Conservation (phyloP, 352 stramenopile species). For the Globisporangium cederbergense region DNA sequence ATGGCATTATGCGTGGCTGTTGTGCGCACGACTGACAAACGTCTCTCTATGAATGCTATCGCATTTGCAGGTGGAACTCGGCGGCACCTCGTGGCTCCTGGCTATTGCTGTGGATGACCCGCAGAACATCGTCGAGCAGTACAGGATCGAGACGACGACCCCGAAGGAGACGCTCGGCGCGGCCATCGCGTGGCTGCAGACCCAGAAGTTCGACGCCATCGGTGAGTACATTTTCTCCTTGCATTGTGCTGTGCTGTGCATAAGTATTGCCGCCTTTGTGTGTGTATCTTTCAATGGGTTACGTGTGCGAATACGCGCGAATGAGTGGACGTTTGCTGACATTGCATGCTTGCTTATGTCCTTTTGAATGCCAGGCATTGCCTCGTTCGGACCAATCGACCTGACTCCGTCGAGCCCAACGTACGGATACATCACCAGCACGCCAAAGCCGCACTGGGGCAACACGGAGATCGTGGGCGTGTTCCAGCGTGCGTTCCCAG, state of each 20-base stretch:
- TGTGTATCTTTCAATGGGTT: neutral
- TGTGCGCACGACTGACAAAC: neutral
- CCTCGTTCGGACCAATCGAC: slow-evolving; percentile 93
- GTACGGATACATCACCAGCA: slow-evolving; percentile 95
- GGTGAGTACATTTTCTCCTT: slow-evolving; percentile 20
- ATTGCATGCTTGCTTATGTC: neutral
- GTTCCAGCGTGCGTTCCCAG: slow-evolving; percentile 73
- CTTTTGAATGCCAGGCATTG: slow-evolving; percentile 67
- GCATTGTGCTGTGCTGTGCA: neutral
- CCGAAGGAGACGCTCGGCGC: slow-evolving; percentile 81
- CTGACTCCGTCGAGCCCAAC: slow-evolving; percentile 72
- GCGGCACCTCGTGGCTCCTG: slow-evolving; percentile 93
- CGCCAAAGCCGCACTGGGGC: slow-evolving; percentile 93
- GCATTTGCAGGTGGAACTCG: slow-evolving; percentile 83
- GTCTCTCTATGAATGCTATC: slow-evolving; percentile 2
- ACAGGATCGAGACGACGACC: slow-evolving; percentile 82
- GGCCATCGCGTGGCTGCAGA: slow-evolving; percentile 80
- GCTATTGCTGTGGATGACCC: slow-evolving; percentile 88
- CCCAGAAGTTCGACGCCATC: slow-evolving; percentile 74
- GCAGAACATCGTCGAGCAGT: slow-evolving; percentile 86
- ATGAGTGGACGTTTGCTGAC: neutral
- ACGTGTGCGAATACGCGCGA: neutral
- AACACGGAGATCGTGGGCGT: slow-evolving; percentile 75
- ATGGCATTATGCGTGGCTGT: too few species aligned
- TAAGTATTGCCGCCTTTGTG: neutral